These are phyloP conservation scores for Phytophthora fragariae DNA, from an alignment of 352 stramenopile species.

Conservation along the genomic window DNA sequence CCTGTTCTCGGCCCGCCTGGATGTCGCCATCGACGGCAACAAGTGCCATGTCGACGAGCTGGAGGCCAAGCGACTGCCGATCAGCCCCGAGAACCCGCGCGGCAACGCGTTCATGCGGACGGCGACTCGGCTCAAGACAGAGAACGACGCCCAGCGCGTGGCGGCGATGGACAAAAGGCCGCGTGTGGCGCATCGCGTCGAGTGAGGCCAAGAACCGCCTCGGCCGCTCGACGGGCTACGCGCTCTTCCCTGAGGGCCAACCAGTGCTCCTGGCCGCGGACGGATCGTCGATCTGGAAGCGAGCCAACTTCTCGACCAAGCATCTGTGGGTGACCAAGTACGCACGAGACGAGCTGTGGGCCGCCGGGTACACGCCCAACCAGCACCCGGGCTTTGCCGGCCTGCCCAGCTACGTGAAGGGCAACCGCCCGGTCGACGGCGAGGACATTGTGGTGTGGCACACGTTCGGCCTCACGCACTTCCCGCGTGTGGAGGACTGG, in stretches of 20 bases:
- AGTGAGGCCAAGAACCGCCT: slow-evolving; percentile 65
- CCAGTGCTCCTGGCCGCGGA: slow-evolving; percentile 63
- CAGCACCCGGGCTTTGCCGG: slow-evolving; percentile 60
- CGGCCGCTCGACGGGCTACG: slow-evolving; percentile 68
- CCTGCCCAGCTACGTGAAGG: slow-evolving; percentile 61
- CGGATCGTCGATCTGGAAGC: slow-evolving; percentile 60
- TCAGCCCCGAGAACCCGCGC: slow-evolving; percentile 55
- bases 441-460: slow-evolving; percentile 83
- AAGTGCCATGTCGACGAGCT: slow-evolving; percentile 60
- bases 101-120: slow-evolving; percentile 68
- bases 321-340: slow-evolving; percentile 83
- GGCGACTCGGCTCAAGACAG: slow-evolving; percentile 56
- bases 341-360: slow-evolving; percentile 64
- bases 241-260: slow-evolving; percentile 61
- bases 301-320: slow-evolving; percentile 69
- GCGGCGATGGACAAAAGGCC: slow-evolving; percentile 62
- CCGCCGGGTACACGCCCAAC: slow-evolving; percentile 72
- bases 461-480: slow-evolving; percentile 76
- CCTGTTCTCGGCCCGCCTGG: slow-evolving; percentile 80
- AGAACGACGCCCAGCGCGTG: slow-evolving; percentile 57
- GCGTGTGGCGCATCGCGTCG: slow-evolving; percentile 77
- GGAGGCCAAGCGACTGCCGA: slow-evolving; percentile 63
- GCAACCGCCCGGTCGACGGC: slow-evolving; percentile 57
- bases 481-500: slow-evolving; percentile 71
- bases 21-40: slow-evolving; percentile 79